These are phyloP conservation scores for Diddensiella santjacobensis DNA, from an alignment of 805 yeast species.

Conservation along the genomic window DNA sequence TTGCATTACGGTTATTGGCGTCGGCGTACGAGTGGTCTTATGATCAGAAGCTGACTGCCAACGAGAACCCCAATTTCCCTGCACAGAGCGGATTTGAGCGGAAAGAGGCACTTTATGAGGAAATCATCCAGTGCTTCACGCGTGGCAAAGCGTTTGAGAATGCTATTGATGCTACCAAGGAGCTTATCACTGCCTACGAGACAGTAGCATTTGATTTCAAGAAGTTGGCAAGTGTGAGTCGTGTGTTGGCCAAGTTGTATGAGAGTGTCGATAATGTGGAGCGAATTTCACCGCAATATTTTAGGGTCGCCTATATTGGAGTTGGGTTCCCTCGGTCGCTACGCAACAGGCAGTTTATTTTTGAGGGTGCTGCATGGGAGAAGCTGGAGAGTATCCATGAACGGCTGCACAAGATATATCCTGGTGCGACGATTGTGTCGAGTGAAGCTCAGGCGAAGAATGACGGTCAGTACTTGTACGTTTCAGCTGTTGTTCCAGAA, in stretches of 20 bases:
- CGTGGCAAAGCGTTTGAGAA: slow-evolving; percentile 73
- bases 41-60: slow-evolving; percentile 50
- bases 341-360: slow-evolving; percentile 72
- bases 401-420: slow-evolving; percentile 67
- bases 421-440: slow-evolving; percentile 72
- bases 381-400: slow-evolving; percentile 80
- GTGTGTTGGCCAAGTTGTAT: slow-evolving; percentile 65
- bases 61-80: slow-evolving; percentile 69
- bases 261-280: slow-evolving; percentile 62
- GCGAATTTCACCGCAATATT: slow-evolving; percentile 70
- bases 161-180: slow-evolving; percentile 75
- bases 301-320: slow-evolving; percentile 77
- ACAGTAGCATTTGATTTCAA: slow-evolving; percentile 67
- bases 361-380: slow-evolving; percentile 84
- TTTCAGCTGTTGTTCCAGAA: slow-evolving; percentile 68
- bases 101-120: slow-evolving; percentile 65
- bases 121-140: slow-evolving; percentile 65
- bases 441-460: slow-evolving; percentile 56
- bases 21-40: slow-evolving; percentile 64
- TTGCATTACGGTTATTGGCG: slow-evolving; percentile 73
- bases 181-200: slow-evolving; percentile 70
- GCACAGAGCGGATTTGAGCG: slow-evolving; percentile 76
- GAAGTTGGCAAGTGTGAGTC: slow-evolving; percentile 69
- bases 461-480: slow-evolving; percentile 70
- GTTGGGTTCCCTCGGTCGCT: slow-evolving; percentile 77